Base-by-base conservation (phyloP, 371 early-diverging fungal genomes). In the Mucor velutinosus region DNA sequence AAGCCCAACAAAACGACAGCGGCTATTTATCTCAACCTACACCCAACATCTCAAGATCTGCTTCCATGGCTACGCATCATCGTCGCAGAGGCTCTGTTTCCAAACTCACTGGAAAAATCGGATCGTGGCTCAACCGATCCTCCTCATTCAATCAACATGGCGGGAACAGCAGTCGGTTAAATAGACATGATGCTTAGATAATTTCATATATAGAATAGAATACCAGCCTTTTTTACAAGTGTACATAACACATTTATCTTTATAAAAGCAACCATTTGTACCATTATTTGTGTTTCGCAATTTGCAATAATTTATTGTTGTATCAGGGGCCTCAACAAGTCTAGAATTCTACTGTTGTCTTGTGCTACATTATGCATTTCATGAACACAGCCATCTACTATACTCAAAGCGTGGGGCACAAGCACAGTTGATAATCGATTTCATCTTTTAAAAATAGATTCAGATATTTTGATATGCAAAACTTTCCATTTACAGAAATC, bases 71-170 rank as follows among this genome's bases (percentile, higher is more conserved):
- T 32, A 27, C 53, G 2, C 51, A 58, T 47, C 68, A 37, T 49
- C 65, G 62, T 12, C 67, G 71, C 43, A 64, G 66, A 65, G 71
- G 75, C 0, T 67, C 71, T 58, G 69, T 70, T 2, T 66, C 65
- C 4, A 62, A 65, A 29, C 10, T 75, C 43, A 65, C 75, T 1
- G 71, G 58, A 4, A 75, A 75, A 27, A 65, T 75, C n/a, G 71
- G 71, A 30, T 65, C 75, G 5, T 75, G 71, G 71, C 41, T 75
- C 14, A 75, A 58, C 29, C 49, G 75, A 32, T 75, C 75, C 33
- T 35, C 75, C 19, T 75, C 75, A 1, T 62, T 75, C 14, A 71
- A 62, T 43, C 63, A 71, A 17, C 33, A 59, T 5, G 41, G 41
- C 12, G 58, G 23, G n/a, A 58, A 19, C 1, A 66, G 39, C 2